These are phyloP conservation scores for Oemleria cerasiformis DNA, from an alignment of 306 rosid genomes.

Conservation along the genomic window DNA sequence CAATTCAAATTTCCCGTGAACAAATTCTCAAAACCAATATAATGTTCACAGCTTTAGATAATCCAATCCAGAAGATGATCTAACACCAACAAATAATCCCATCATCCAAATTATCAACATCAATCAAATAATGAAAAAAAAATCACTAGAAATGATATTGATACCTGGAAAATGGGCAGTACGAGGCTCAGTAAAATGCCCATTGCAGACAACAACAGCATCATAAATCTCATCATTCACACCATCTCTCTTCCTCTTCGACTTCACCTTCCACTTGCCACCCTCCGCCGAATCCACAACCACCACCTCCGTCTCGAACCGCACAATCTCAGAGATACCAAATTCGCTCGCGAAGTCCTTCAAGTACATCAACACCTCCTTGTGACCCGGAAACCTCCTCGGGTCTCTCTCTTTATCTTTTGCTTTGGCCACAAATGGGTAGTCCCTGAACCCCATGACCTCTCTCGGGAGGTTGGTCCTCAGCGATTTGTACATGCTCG, in stretches of 20 bases:
- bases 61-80: neutral
- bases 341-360: constrained; percentile 42
- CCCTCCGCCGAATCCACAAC: constrained; percentile 27
- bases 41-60: neutral
- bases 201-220: constrained; percentile 49
- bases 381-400: constrained; percentile 51
- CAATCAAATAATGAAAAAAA: neutral
- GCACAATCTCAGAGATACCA: constrained; percentile 32
- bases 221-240: constrained; percentile 30
- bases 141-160: neutral
- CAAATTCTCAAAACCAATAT: neutral
- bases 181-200: constrained; percentile 40
- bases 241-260: constrained; percentile 28
- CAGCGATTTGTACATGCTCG: constrained; percentile 39
- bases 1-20: neutral
- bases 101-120: neutral
- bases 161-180: constrained; percentile 40
- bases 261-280: constrained; percentile 37
- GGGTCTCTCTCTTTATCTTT: constrained; percentile 32
- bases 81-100: neutral
- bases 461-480: constrained; percentile 38
- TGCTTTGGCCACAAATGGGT: constrained; percentile 27
- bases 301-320: constrained; percentile 40
- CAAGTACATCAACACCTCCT: constrained; percentile 45
- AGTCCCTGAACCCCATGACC: constrained; percentile 39